A percentile compares a stretch with the other conserved stretches of the same genome.
phyloP scores from a whole-genome alignment of 257 asterid species.

The Fraxinus quadrangulata region DNA sequence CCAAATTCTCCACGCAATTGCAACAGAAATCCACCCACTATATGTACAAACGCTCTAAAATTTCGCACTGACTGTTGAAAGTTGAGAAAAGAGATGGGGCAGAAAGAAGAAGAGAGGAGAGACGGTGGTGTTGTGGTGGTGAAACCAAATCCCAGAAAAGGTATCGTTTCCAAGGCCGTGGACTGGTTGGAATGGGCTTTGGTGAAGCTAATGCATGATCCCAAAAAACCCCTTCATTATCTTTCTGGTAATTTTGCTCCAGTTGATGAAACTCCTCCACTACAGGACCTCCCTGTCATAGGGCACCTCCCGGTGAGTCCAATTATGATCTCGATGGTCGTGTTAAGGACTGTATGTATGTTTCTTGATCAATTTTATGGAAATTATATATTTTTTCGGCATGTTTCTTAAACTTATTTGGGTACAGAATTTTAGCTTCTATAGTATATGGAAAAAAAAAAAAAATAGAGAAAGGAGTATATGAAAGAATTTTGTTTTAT shows the following conservation, averaged over 20 bases:
- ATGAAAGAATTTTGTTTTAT: no score
- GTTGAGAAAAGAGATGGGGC: conserved; percentile 39
- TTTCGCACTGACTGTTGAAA: background rate
- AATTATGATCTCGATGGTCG: background rate
- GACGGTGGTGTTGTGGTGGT: conserved; percentile 59
- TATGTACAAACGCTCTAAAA: background rate
- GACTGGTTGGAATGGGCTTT: conserved; percentile 75
- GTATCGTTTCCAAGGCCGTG: conserved; percentile 58
- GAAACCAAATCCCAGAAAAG: conserved; percentile 68
- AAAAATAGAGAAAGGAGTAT: no score
- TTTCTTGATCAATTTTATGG: background rate
- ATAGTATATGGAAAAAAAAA: no score
- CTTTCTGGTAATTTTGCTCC: conserved; percentile 88
- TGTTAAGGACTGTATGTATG: background rate
- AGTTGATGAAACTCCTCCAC: conserved; percentile 85
- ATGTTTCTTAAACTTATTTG: no score
- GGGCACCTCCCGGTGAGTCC: conserved; percentile 84
- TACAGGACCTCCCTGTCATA: conserved; percentile 56
- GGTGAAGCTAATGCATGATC: conserved; percentile 69
- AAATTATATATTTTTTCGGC: background rate
- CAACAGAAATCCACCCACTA: no score
- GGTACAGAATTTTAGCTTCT: no score
- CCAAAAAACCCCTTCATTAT: conserved; percentile 67
- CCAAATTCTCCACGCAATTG: background rate
- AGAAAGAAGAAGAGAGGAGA: conserved; percentile 38